These are phyloP conservation scores for Penicillium crystallinum DNA, from an alignment of 495 filamentous ascomycete genomes.

Conservation along the genomic window DNA sequence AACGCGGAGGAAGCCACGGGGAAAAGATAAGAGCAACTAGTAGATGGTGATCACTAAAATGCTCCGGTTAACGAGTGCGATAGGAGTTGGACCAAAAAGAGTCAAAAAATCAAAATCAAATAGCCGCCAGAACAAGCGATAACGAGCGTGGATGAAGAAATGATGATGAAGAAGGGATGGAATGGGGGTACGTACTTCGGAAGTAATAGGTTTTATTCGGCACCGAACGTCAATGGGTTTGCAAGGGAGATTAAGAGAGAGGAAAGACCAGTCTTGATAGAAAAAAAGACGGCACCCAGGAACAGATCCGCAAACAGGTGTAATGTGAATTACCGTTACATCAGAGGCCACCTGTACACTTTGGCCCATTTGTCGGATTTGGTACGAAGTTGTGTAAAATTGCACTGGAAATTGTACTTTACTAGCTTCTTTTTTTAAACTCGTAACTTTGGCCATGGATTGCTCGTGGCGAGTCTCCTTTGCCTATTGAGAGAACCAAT, in stretches of 20 bases:
- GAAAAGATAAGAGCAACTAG: conserved; percentile 18
- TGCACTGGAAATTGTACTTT: background rate
- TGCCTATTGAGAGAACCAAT: background rate
- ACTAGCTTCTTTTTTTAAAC: background rate
- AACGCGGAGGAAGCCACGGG: conserved; percentile 46
- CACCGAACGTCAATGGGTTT: background rate
- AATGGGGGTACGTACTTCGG: conserved; percentile 20
- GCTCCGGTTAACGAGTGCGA: conserved; percentile 20
- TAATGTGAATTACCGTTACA: conserved; percentile 1
- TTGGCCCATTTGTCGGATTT: too few species aligned
- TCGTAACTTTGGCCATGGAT: background rate
- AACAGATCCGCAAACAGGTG: background rate
- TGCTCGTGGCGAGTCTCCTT: conserved; percentile 19
- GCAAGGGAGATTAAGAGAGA: conserved; percentile 8
- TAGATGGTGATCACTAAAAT: conserved; percentile 18
- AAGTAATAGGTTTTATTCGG: conserved; percentile 9
- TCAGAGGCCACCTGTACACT: conserved; percentile 23
- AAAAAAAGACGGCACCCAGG: background rate
- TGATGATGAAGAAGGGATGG: conserved; percentile 23
- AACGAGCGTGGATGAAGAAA: conserved; percentile 32
- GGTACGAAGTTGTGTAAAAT: too few species aligned
- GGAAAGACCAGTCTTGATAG: background rate
- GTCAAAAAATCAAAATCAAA: conserved; percentile 4
- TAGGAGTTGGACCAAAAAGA: conserved; percentile 19
- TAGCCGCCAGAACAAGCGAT: background rate